Evolutionary conservation across 306 rosid genomes (phyloP), one percentile per base, ranked within the genome.

Genomic region (Sphenostylis stenocarpa): DNA sequence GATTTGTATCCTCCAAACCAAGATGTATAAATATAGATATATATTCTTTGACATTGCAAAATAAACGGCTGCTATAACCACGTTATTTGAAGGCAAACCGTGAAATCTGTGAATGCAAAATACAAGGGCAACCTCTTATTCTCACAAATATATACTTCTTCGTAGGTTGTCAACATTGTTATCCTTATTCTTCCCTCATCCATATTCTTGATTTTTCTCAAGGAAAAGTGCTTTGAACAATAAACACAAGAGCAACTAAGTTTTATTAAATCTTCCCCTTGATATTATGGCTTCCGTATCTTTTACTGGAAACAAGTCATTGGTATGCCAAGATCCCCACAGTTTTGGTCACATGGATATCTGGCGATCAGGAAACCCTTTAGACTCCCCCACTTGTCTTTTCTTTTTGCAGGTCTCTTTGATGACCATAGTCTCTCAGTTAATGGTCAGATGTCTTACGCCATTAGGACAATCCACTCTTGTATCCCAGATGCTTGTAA

Each of bases 401-500:
- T 67, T 92, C 44, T 67, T 91, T 45, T 0, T 88, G 79, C 97
- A 92, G 70, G 55, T 84, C 13, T 85, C 90, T 67, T 7, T 73
- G 29, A 78, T 90, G 57, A 60, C 81, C 49, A 0, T 86, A 0
- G 74, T 64, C 26, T 61, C 93, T 3, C 88, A 82, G 64, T 21
- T 79, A 23, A 52, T 88, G 11, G 55, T 84, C 36, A 0, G 44
- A 38, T 69, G 77, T 51, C 85, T 91, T 66, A 83, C 2, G 66
- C 91, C 88, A 14, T 29, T 91, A 10, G 95, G 97, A 44, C 97
- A 91, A 71, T 82, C 93, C 78, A 61, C 83, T 24, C 38, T 90
- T 51, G 93, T 91, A n/a, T 76, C 97, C 12, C 91, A 89, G 15
- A 86, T 91, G 60, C 77, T 91, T 57, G 97, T 91, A 87, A 84